Evolutionary conservation across 2,329 filamentous ascomycete species (phyloP).

Genomic region (Claviceps paspali): DNA sequence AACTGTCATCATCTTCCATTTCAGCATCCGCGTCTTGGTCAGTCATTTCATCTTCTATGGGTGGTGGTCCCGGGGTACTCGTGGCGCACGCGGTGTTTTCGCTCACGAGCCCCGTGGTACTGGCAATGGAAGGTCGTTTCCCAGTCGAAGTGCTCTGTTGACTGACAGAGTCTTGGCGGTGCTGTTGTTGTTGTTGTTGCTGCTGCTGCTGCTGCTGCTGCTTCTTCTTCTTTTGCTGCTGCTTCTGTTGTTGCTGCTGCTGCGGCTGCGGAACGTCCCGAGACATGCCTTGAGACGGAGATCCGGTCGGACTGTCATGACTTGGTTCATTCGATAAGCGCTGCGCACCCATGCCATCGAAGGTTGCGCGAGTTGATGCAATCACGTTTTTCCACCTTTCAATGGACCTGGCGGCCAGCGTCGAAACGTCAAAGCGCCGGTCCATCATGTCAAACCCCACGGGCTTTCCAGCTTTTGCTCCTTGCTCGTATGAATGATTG

Average conservation of each 20-base stretch:
- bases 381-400: conserved; percentile 48
- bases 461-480: conserved; percentile 21
- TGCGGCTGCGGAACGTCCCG: conserved; percentile 12
- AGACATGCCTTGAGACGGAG: conserved; percentile 10
- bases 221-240: too few relatives aligned
- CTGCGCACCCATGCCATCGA: conserved; percentile 34
- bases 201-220: conserved; percentile 11
- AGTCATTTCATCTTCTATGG: conserved; percentile 22
- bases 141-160: conserved; percentile 2
- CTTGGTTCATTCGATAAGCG: conserved; percentile 27
- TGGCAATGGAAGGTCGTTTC: conserved; percentile 20
- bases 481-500: conserved; percentile 29
- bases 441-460: conserved; percentile 36
- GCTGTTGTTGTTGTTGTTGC: neutral
- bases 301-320: conserved; percentile 11
- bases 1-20: conserved; percentile 45
- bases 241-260: conserved; percentile 7
- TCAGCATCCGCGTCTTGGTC: conserved; percentile 28
- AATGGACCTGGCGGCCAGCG: conserved; percentile 38
- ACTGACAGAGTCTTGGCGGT: neutral
- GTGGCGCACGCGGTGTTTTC: conserved; percentile 18
- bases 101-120: conserved; percentile 19
- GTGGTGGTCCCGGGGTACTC: conserved; percentile 22
- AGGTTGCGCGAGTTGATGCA: conserved; percentile 28
- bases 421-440: conserved; percentile 34